Percentiles rank a stretch among this genome's conserved stretches.
phyloP scores from a whole-genome alignment of 495 filamentous ascomycete species.

The Podospora fimiseda region DNA sequence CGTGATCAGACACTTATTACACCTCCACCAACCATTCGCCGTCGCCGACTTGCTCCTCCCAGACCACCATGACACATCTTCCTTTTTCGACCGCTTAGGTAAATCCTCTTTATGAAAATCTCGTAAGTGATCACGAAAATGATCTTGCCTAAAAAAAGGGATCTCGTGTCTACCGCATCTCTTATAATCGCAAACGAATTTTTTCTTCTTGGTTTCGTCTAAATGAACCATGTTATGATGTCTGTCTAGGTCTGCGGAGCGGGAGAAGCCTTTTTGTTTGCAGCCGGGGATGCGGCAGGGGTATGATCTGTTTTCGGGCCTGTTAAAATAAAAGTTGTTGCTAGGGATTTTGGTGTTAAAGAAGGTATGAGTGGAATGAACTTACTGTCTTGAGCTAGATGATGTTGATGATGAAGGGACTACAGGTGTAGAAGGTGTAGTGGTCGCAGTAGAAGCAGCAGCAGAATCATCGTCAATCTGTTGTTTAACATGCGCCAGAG shows the following conservation, averaged over 20 bases:
- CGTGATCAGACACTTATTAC: slow-evolving; percentile 34
- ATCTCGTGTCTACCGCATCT: slow-evolving; percentile 29
- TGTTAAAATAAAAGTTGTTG: background rate
- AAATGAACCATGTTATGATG: slow-evolving; percentile 38
- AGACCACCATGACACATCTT: slow-evolving; percentile 21
- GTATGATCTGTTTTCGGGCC: slow-evolving; percentile 12
- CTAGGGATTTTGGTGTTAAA: background rate
- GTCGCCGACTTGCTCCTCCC: slow-evolving; percentile 5
- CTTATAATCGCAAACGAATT: slow-evolving; percentile 38
- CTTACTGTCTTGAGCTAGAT: no score
- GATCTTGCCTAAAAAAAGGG: slow-evolving; percentile 39
- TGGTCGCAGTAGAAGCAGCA: no score
- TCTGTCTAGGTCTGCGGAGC: slow-evolving; percentile 43
- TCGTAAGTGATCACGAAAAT: slow-evolving; percentile 45
- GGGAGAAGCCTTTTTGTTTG: slow-evolving; percentile 30
- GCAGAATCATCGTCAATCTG: no score
- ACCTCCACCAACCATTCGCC: slow-evolving; percentile 42
- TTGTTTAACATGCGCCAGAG: background rate
- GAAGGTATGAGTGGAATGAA: no score
- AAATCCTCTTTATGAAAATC: slow-evolving; percentile 47
- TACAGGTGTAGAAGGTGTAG: no score
- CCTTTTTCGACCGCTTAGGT: slow-evolving; percentile 21
- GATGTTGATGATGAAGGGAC: no score
- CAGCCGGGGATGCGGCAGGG: slow-evolving; percentile 29
- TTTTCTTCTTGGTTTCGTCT: slow-evolving; percentile 25